Evolutionary conservation across 202 grass and related monocot genomes (phyloP), one percentile per base, ranked within the genome.

Genomic region (Schoenoplectus triqueter): DNA sequence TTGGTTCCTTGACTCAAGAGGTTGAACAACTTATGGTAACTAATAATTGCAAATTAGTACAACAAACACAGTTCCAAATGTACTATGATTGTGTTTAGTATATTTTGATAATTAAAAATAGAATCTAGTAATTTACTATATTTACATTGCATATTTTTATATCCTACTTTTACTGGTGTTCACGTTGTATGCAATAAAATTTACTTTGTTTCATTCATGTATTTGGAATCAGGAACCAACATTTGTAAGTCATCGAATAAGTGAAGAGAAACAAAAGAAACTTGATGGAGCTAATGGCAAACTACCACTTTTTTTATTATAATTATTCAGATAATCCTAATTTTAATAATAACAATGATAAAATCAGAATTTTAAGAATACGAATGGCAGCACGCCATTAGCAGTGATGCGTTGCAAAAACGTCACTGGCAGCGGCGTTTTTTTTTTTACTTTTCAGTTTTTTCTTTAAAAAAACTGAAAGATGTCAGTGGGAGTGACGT

Each of bases 11-110:
- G 90, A 88, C 80, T 83, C 56, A 89, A 82, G 93, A 99, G 82
- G 87, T 99, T 79, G 84, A 94, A 67, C 85, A 92, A 20, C 88
- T 99, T 52, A 96, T 94, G 96, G 93, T 96, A 88, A 21, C 39
- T 83, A 80, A 78, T 45, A 17, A 80, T 55, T 75, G 72, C 42
- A 75, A 31, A 31, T 31, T 31, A 75, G n/a, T 49, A 31, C 15
- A 17, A 72, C 41, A 5, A 72, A 72, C 49, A 49, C 15, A 44
- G 10, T 72, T 49, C 69, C 20, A 19, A 50, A 50, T 49, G 9
- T 73, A 47, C 45, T 19, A 73, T 49, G 69, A 48, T 18, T 72
- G 1, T 18, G 44, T 49, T 49, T 72, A 49, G n/a, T 64, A 48
- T 48, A 62, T 62, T 81, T 64, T 81, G 21, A 59, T 63, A 17